Percentiles rank a stretch among this genome's conserved stretches.
Conservation (phyloP, 768 basidiomycete genomes). For the Lentinula edodes region DNA sequence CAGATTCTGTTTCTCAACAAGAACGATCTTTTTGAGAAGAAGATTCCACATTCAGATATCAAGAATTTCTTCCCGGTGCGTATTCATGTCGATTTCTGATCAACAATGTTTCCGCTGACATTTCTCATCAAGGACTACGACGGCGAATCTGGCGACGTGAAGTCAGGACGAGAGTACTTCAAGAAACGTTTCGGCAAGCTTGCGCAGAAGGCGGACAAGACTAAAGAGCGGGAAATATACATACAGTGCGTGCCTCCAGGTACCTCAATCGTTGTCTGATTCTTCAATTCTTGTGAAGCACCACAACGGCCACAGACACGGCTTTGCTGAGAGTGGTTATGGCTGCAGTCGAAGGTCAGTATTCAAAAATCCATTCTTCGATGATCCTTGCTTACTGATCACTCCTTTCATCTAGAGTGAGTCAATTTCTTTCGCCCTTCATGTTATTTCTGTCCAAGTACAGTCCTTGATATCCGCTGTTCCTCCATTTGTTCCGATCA, state of each 20-base stretch:
- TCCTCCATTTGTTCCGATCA: slow-evolving; percentile 13
- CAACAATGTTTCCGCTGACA: neutral
- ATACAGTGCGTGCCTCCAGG: slow-evolving; percentile 64
- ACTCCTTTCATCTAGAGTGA: slow-evolving; percentile 50
- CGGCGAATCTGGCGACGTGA: slow-evolving; percentile 66
- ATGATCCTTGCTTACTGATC: slow-evolving; percentile 11
- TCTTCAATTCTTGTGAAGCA: slow-evolving; percentile 36
- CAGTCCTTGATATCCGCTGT: slow-evolving; percentile 12
- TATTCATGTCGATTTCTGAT: slow-evolving; percentile 3
- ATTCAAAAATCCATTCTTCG: slow-evolving; percentile 1
- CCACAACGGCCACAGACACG: slow-evolving; percentile 89
- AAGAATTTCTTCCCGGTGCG: slow-evolving; percentile 83
- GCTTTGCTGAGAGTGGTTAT: slow-evolving; percentile 85
- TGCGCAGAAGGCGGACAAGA: slow-evolving; percentile 79
- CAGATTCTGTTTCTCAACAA: slow-evolving; percentile 96
- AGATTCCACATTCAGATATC: slow-evolving; percentile 78
- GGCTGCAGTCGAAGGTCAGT: slow-evolving; percentile 90
- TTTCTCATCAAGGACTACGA: slow-evolving; percentile 63
- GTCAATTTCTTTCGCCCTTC: slow-evolving; percentile 27
- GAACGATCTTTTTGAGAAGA: slow-evolving; percentile 86
- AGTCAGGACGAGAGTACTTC: slow-evolving; percentile 86
- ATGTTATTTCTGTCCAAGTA: slow-evolving; percentile 16
- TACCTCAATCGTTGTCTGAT: neutral
- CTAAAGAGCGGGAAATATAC: slow-evolving; percentile 87
- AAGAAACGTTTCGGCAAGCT: slow-evolving; percentile 77